Percentiles rank a stretch among this genome's conserved stretches.
Evolutionary conservation across 352 stramenopile species (phyloP).

Genomic region (Blastocystis hominis): DNA sequence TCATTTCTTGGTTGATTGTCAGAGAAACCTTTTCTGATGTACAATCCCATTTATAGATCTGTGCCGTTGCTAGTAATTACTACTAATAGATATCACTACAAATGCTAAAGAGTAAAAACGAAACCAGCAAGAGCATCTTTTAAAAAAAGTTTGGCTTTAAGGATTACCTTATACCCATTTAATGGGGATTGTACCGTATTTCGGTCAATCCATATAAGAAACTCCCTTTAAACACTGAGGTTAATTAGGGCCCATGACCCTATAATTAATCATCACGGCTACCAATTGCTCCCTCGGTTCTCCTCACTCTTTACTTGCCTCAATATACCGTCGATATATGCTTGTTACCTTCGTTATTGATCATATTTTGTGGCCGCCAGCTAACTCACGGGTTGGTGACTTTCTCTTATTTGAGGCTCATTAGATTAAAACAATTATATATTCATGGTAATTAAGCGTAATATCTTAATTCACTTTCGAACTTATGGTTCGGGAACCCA

Average conservation of each 20-base stretch:
- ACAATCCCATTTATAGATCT: neutral
- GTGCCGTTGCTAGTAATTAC: neutral
- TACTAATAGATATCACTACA: neutral
- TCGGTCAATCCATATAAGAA: neutral
- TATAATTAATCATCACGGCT: neutral
- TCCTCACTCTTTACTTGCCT: no score
- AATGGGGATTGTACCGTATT: neutral
- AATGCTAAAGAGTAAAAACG: neutral
- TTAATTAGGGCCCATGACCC: neutral
- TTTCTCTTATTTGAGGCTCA: no score
- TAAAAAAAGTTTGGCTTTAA: neutral
- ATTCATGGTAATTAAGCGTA: no score
- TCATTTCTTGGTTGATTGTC: conserved; percentile 20
- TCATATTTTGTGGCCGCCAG: no score
- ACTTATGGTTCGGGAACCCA: no score
- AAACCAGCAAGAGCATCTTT: neutral
- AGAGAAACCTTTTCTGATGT: neutral
- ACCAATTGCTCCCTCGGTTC: no score
- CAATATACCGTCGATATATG: no score
- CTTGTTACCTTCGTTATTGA: no score
- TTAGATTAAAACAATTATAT: no score
- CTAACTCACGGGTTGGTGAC: no score
- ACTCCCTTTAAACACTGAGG: neutral
- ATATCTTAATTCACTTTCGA: no score
- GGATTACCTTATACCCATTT: neutral